Percentiles rank a stretch among this genome's conserved stretches.
Conservation (phyloP, 2,329 filamentous ascomycete genomes). For the Fusarium solani-melongenae region DNA sequence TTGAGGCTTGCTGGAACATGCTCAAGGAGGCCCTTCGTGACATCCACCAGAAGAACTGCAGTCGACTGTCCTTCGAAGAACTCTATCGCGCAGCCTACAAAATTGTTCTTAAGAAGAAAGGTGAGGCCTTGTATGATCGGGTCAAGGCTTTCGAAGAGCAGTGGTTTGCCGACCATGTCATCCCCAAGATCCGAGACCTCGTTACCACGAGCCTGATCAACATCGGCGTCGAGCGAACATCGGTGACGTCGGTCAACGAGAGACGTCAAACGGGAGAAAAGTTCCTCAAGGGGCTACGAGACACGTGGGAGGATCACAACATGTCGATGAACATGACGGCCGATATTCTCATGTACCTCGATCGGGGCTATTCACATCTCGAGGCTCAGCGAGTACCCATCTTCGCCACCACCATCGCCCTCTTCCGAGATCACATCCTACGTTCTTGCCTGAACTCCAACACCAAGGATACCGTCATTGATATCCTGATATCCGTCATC, state of each 20-base stretch:
- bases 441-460: conserved; percentile 64
- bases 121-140: conserved; percentile 80
- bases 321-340: conserved; percentile 96
- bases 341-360: conserved; percentile 97
- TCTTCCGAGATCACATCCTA: conserved; percentile 90
- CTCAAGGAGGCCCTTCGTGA: conserved; percentile 82
- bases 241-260: conserved; percentile 77
- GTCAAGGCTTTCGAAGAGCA: conserved; percentile 84
- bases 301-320: conserved; percentile 89
- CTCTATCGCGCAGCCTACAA: conserved; percentile 95
- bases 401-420: conserved; percentile 83
- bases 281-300: conserved; percentile 80
- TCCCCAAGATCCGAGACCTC: conserved; percentile 75
- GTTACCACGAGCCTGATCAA: conserved; percentile 75
- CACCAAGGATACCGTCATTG: conserved; percentile 68
- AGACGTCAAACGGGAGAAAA: conserved; percentile 82
- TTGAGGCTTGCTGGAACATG: conserved; percentile 85
- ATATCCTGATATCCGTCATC: conserved; percentile 83
- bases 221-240: conserved; percentile 66
- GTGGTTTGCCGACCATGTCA: conserved; percentile 82
- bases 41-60: conserved; percentile 93
- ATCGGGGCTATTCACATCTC: conserved; percentile 78
- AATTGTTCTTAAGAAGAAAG: conserved; percentile 89
- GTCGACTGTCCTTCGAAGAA: conserved; percentile 91
- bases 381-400: conserved; percentile 80